Evolutionary conservation across 805 yeast genomes (phyloP), one percentile per base, ranked within the genome.

Genomic region (Ogataea allantospora): DNA sequence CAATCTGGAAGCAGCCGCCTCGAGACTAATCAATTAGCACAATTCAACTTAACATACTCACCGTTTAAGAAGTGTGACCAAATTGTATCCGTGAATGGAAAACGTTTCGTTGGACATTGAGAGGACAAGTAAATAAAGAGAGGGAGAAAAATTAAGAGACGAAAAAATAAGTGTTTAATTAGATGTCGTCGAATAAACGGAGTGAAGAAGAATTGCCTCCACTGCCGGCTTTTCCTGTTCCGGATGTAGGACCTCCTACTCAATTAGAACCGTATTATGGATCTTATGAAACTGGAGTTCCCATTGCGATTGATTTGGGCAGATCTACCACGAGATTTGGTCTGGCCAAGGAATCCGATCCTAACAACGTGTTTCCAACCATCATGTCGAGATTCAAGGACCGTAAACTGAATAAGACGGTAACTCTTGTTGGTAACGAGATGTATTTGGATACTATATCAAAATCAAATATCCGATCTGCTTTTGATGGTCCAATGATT

Each of bases 291-390:
- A 33, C 64, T 1, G 77, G 77, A 2, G 69, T 71, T 2, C 97
- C 99, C 2, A 84, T 93, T 37, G 96, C 91, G 10, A 68, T 93
- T 7, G 99, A 93, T 63, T 68, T 93, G 38, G 99, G 98, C 1
- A 65, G 87, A 6, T 69, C 76, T 30, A 58, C 66, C 17, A 63
- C 78, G 28, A 71, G 83, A 50, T 70, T 78, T 1, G 95, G 95
- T 0, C 63, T 78, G 38, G 69, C 80, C 11, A 71, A 67, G 31
- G 36, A 60, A 1, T 6, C 44, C 3, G 40, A 58, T 38, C 83
- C 89, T n/a, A 60, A 76, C n/a, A 71, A 80, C 47, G 70, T 70
- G 16, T 87, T 85, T 49, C 83, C 95, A 2, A 71, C 83, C 0
- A 59, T 80, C 17, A 67, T 85, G 18, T 75, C 97, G 10, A 73